Conservation (phyloP, 352 stramenopile genomes). For the Phytophthora parvispora region DNA sequence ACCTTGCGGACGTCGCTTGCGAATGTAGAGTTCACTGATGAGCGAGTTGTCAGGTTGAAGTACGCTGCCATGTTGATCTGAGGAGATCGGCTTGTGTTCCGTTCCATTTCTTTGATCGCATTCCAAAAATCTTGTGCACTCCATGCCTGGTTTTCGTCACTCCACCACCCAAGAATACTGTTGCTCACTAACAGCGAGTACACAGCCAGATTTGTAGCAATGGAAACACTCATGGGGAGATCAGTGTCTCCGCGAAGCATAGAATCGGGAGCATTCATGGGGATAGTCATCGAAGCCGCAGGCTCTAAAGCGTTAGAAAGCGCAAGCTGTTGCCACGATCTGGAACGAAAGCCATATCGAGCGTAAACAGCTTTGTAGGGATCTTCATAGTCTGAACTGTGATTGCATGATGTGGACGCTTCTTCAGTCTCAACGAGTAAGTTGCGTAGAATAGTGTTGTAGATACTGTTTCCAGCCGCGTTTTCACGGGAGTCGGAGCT, state of each 20-base stretch:
- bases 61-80: neutral
- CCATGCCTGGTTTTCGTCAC: neutral
- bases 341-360: conserved; percentile 3
- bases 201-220: conserved; percentile 9
- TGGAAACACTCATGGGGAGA: conserved; percentile 9
- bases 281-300: neutral
- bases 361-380: conserved; percentile 3
- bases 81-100: no score
- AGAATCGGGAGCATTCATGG: conserved; percentile 5
- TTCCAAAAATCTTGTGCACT: neutral
- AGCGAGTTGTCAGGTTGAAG: conserved; percentile 6
- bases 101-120: neutral
- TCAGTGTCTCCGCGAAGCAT: no score
- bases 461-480: neutral
- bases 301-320: conserved; percentile 3
- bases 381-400: neutral
- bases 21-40: neutral
- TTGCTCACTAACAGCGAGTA: conserved; percentile 12
- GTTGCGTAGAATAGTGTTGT: conserved; percentile 17
- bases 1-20: neutral
- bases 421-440: neutral
- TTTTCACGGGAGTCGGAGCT: conserved; percentile 5
- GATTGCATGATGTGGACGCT: conserved; percentile 13
- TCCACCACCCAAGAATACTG: conserved; percentile 8
- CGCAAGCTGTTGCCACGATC: conserved; percentile 9